phyloP scores from a whole-genome alignment of 1,139 yeast genomes.

The Yamadazyma sp. region DNA sequence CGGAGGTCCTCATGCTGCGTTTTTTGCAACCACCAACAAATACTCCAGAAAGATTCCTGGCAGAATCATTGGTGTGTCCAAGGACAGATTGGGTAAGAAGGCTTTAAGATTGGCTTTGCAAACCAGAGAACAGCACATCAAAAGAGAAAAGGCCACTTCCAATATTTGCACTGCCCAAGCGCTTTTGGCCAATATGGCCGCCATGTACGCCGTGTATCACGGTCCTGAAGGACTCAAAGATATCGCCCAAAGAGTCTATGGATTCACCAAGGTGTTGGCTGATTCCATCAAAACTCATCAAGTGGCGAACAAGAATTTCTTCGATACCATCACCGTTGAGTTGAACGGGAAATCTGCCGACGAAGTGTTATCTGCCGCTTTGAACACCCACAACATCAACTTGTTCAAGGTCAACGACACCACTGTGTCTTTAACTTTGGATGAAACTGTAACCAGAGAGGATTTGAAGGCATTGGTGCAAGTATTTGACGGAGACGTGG shows the following conservation, averaged over 20 bases:
- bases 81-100: constrained; percentile 84
- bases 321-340: constrained; percentile 81
- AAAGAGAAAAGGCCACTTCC: constrained; percentile 96
- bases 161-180: constrained; percentile 99
- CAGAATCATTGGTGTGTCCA: constrained; percentile 88
- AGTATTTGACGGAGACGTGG: constrained; percentile 48
- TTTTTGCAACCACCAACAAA: constrained; percentile 78
- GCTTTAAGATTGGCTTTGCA: constrained; percentile 93
- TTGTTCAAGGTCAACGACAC: constrained; percentile 64
- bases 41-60: constrained; percentile 95
- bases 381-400: constrained; percentile 64
- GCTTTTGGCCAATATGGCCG: constrained; percentile 88
- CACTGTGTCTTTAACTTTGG: constrained; percentile 74
- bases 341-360: constrained; percentile 57
- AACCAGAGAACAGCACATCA: constrained; percentile 97
- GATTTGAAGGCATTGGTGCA: constrained; percentile 62
- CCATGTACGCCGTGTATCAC: constrained; percentile 95
- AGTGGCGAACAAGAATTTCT: constrained; percentile 65
- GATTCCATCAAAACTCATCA: constrained; percentile 49
- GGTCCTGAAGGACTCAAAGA: constrained; percentile 87
- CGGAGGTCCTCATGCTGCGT: constrained; percentile 99
- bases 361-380: constrained; percentile 57
- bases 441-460: constrained; percentile 72
- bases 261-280: constrained; percentile 74
- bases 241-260: constrained; percentile 78